Conservation (phyloP, 768 basidiomycete genomes). For the Phallus indusiatus region DNA sequence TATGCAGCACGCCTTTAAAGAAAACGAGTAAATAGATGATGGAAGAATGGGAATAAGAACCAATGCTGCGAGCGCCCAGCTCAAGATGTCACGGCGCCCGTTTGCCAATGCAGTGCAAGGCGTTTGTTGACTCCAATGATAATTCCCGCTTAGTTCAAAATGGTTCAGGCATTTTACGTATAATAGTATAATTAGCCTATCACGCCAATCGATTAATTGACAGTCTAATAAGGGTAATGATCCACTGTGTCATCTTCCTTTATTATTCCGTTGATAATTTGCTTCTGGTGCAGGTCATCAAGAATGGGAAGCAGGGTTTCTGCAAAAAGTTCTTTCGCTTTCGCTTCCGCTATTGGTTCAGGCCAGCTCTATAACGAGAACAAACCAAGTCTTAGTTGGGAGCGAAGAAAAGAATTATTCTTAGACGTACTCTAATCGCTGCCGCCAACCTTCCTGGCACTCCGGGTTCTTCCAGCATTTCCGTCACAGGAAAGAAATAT, state of each 20-base stretch:
- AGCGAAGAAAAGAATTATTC: too few species aligned
- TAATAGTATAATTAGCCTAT: too few species aligned
- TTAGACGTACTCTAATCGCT: constrained; percentile 32
- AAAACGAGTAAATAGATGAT: neutral
- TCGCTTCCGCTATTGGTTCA: constrained; percentile 12
- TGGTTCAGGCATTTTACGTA: too few species aligned
- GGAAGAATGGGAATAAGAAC: neutral
- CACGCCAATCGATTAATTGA: too few species aligned
- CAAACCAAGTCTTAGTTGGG: too few species aligned
- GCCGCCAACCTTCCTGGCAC: constrained; percentile 54
- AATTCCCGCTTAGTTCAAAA: too few species aligned
- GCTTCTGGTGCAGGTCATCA: constrained; percentile 26
- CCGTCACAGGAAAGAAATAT: constrained; percentile 46
- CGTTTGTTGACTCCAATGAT: too few species aligned
- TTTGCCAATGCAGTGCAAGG: too few species aligned
- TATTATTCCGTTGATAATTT: constrained; percentile 20
- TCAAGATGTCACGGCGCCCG: too few species aligned
- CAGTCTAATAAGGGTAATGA: constrained; percentile 1
- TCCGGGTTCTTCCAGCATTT: constrained; percentile 45
- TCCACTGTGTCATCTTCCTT: constrained; percentile 8
- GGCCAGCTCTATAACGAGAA: constrained; percentile 5
- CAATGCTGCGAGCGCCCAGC: neutral
- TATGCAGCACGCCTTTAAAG: neutral
- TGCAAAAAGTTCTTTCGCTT: constrained; percentile 24
- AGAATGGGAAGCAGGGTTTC: constrained; percentile 27